Base-by-base conservation (phyloP, 108 stramenopile species). In the Phaeodactylum tricornutum region DNA sequence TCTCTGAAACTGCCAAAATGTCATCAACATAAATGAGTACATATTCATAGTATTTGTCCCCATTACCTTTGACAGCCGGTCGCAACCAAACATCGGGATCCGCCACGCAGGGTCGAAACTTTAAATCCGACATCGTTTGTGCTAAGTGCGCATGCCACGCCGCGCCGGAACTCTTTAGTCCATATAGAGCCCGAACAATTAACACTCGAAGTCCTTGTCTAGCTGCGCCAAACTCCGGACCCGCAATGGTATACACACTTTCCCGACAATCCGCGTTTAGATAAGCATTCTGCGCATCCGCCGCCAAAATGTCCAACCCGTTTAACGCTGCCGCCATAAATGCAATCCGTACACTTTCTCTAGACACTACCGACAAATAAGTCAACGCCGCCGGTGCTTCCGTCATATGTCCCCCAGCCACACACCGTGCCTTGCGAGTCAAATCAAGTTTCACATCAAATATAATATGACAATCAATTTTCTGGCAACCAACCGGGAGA, bases 201-300 rank as follows among this genome's bases (percentile, higher is more conserved):
- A 41, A 46, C 4, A 41, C 63, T 23, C 3, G 22, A 20, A 47
- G 43, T 26, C 58, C 59, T 24, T 52, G 28, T 17, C 4, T 29
- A 3, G 61, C 48, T 9, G 43, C 8, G 9, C 73, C 73, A 48
- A 50, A 66, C 26, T 74, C 67, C 25, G 34, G 34, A 2, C 66
- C 66, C 22, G 44, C 45, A 14, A 9, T 42, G 32, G 54, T 44
- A 39, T 29, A 70, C 2, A 62, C 44, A 9, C 31, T 50, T 47
- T 74, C 67, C 11, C 46, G 29, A 17, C 44, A 50, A 6, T 43
- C 31, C n/a, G 67, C 67, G 49, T 57, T 65, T 5, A 74, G 36
- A 20, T 74, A 74, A 2, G 64, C 72, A 53, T 67, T 67, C n/a
- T 44, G 39, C 15, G 70, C 56, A 41, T 69, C 68, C 15, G 53